These are phyloP conservation scores for Podaxis mareebaensis DNA, from an alignment of 768 basidiomycete species.

Conservation along the genomic window DNA sequence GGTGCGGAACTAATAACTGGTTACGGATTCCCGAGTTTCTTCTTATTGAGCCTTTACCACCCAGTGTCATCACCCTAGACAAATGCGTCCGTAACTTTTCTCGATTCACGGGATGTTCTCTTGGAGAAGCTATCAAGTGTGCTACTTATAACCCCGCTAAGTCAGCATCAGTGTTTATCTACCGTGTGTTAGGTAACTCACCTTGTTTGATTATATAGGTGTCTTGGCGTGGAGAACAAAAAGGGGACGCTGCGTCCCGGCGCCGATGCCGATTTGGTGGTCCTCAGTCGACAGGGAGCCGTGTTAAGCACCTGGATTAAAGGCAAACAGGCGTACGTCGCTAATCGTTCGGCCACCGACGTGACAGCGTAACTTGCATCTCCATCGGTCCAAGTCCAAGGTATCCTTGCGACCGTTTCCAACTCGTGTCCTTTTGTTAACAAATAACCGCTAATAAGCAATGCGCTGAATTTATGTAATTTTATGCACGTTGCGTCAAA, in stretches of 20 bases:
- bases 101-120: slow-evolving; percentile 78
- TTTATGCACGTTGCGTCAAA: no score
- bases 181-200: neutral
- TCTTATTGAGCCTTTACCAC: neutral
- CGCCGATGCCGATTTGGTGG: slow-evolving; percentile 84
- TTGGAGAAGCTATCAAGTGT: slow-evolving; percentile 83
- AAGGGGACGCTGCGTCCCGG: slow-evolving; percentile 83
- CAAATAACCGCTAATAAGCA: no score
- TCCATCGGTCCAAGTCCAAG: slow-evolving; percentile 7
- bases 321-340: slow-evolving; percentile 69
- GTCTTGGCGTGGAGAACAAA: slow-evolving; percentile 73
- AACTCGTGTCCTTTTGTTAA: no score
- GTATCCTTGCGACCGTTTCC: no score
- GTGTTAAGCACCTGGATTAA: slow-evolving; percentile 76
- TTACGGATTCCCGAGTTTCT: neutral
- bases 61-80: slow-evolving; percentile 78
- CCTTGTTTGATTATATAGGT: slow-evolving; percentile 39
- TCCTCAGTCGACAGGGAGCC: slow-evolving; percentile 67
- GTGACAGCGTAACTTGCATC: slow-evolving; percentile 6
- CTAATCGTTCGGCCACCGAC: slow-evolving; percentile 26
- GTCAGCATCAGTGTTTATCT: slow-evolving; percentile 34
- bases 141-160: slow-evolving; percentile 85
- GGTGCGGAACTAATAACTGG: slow-evolving; percentile 43
- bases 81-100: slow-evolving; percentile 86
- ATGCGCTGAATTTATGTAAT: no score